Base-by-base conservation (phyloP, 225 moss, liverwort and hornwort genomes). In the Physcomitrium patens region DNA sequence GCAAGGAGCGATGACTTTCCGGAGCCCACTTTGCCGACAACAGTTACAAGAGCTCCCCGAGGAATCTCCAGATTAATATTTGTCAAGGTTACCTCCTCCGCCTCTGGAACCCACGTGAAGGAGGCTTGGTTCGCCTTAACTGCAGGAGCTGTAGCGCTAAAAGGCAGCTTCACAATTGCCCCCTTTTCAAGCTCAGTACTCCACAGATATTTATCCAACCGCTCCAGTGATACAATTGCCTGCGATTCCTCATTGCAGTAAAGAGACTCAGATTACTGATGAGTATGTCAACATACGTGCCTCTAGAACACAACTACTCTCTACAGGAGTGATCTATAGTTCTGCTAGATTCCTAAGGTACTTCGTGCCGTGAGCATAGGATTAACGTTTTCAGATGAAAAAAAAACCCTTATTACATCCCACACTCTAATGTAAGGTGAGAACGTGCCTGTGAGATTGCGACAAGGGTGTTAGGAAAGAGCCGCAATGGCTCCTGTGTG, bases 21-120 rank as follows among this genome's bases (percentile, higher is more conserved):
- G 27, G 88, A 83, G n/a, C 96, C 94, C 26, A 97, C 96, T 80
- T 87, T 93, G 27, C 96, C 96, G 1, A 97, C 96, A 22, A 97
- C 87, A 8, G 94, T 86, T 23, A 97, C 83, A 67, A 94, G 81
- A 69, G 92, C 80, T 57, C 92, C 91, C 41, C 66, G 83, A 43
- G 67, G 57, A 10, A 91, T 70, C 17, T 71, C 26, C 67, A 94
- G 45, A 58, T 89, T 80, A 23, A 92, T 85, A 67, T 89, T 79
- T 46, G 69, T 66, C 52, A 94, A 71, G 56, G 80, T 89, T n/a
- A 78, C 46, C 5, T 48, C 41, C 59, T 86, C 84, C 41, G 85
- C 48, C 9, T 74, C 83, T 18, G 87, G 72, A 47, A 88, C 91
- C 96, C 96, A 97, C 51, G 83, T 91, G 69, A 97, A 97, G 47